Conservation (phyloP, 352 stramenopile species). For the Phytophthora ramorum region DNA sequence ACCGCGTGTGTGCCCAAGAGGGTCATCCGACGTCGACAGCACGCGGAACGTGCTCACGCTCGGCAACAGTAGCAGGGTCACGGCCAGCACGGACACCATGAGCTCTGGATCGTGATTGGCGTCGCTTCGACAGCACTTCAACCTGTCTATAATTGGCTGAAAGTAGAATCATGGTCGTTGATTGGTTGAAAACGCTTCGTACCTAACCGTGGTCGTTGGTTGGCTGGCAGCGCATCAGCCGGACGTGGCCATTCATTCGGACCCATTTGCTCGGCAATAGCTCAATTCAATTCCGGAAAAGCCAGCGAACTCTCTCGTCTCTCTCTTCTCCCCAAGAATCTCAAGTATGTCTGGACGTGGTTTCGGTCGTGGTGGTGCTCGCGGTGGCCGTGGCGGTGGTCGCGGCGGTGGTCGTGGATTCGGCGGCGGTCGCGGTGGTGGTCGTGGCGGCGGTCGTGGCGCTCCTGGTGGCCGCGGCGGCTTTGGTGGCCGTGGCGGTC, state of each 20-base stretch:
- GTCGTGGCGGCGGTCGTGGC: conserved; percentile 48
- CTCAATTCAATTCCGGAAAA: conserved; percentile 31
- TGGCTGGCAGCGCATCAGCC: conserved; percentile 30
- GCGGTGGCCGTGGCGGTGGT: conserved; percentile 44
- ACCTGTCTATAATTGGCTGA: not conserved
- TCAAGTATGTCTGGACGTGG: conserved; percentile 65
- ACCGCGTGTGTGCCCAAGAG: conserved; percentile 40
- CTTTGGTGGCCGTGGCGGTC: conserved; percentile 45
- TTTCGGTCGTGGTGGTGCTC: conserved; percentile 57
- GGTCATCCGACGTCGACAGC: conserved; percentile 28
- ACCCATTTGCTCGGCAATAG: not conserved
- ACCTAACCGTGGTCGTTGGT: conserved; percentile 19
- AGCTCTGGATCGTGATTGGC: not conserved
- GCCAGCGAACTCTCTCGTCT: conserved; percentile 18
- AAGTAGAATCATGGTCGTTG: not conserved
- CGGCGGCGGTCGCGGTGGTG: conserved; percentile 58
- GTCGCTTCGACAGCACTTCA: conserved; percentile 25
- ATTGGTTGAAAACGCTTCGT: not conserved
- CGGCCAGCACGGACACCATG: not conserved
- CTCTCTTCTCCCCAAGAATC: conserved; percentile 25
- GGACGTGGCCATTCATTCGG: conserved; percentile 34
- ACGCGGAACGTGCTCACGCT: not conserved
- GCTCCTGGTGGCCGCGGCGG: conserved; percentile 31
- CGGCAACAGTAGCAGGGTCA: conserved; percentile 21
- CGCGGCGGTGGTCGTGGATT: conserved; percentile 57